Base-by-base conservation (phyloP, 1,139 yeast genomes). In the Pichia sp. region DNA sequence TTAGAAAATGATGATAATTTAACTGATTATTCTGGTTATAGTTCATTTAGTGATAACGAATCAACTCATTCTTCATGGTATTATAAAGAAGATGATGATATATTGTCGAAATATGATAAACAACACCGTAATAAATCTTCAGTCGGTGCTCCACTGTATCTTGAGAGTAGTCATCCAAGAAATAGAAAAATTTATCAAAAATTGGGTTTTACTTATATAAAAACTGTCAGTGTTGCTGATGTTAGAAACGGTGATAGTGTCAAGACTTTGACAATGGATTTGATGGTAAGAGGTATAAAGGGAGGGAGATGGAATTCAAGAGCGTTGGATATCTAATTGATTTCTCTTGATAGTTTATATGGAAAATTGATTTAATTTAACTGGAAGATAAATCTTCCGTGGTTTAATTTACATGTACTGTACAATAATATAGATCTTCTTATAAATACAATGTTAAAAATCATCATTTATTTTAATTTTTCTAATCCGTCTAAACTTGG, bases 151-250 rank as follows among this genome's bases (percentile, higher is more conserved):
- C 64, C 67, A 5, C 61, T 71, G 52, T 77, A 77, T 60, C 70
- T 77, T 60, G 82, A 77, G 63, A 72, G 77, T 54, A 75, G 81
- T 29, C 79, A 77, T 65, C 77, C 79, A 27, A 70, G 73, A 55
- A 77, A 77, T 61, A 70, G 80, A 52, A 68, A 67, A 51, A 77
- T 77, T 53, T 77, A 77, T 61, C 70, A 70, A 53, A 76, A 76
- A 62, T 65, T 77, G 59, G 80, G 80, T 30, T 77, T 77, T 61
- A 66, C 72, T 33, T 70, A 72, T 56, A 70, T 73, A 59, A 72
- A 72, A 52, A 75, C 78, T 31, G 77, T 73, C 56, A 69, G 73
- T 19, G 72, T 77, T 50, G 77, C 70, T 14, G 59, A 65, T 14
- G 65, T 67, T 14, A 47, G 54, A 29, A 61, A 72, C 58, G 53